phyloP scores from a whole-genome alignment of 1,139 yeast genomes.

The Lodderomyces pseudojiufengensis region DNA sequence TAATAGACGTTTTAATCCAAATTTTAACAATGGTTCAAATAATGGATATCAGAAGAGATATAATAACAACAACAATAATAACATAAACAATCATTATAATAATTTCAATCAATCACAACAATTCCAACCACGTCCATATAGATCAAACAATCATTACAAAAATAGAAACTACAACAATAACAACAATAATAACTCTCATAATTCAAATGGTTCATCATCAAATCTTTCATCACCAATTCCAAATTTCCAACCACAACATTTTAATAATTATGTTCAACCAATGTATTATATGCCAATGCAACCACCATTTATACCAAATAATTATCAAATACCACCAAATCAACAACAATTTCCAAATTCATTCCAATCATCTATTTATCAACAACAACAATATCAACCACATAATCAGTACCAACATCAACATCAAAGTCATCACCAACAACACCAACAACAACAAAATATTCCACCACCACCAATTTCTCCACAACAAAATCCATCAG shows the following conservation, averaged over 20 bases:
- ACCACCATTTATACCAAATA: slow-evolving; percentile 2
- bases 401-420: slow-evolving; percentile 13
- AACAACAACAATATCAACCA: slow-evolving; percentile 33
- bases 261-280: slow-evolving; percentile 3
- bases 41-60: slow-evolving; percentile 9
- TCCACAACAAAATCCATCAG: slow-evolving; percentile 45
- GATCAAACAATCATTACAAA: slow-evolving; percentile 2
- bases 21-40: slow-evolving; percentile 9
- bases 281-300: slow-evolving; percentile 7
- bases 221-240: slow-evolving; percentile 3
- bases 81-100: slow-evolving; percentile 1
- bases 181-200: neutral
- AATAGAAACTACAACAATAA: slow-evolving; percentile 7
- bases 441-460: slow-evolving; percentile 10
- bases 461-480: slow-evolving; percentile 47
- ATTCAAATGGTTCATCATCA: too few species aligned
- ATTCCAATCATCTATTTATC: slow-evolving; percentile 5
- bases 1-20: slow-evolving; percentile 7
- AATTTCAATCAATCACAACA: slow-evolving; percentile 4
- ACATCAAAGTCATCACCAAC: neutral
- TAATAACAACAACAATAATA: slow-evolving; percentile 5
- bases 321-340: neutral
- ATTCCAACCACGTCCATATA: slow-evolving; percentile 7
- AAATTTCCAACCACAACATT: slow-evolving; percentile 1
- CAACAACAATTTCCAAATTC: slow-evolving; percentile 7